Evolutionary conservation across 768 basidiomycete genomes (phyloP), one percentile per base, ranked within the genome.

Genomic region (Basidioascus undulatus): DNA sequence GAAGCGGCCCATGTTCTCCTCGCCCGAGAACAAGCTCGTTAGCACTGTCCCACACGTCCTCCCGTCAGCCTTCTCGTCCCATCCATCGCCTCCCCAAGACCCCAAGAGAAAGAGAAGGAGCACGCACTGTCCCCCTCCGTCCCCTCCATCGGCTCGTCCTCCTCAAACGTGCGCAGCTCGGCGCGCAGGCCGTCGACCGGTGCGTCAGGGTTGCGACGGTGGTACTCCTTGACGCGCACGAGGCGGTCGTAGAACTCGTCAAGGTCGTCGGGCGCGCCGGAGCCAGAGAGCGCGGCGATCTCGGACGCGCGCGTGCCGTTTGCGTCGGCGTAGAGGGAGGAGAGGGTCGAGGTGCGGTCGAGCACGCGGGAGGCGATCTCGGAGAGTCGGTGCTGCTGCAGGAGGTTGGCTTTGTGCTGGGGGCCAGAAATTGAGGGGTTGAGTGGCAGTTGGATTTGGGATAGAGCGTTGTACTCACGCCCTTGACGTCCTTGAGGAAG

Each of bases 11-110:
- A 87, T 82, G 7, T 69, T 69, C 56, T 98, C 92, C 63, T 96
- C 89, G 26, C 92, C 92, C 11, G 87, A 89, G 62, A 98, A 98
- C 50, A 89, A n/a, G n/a, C n/a, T n/a, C n/a, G n/a, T n/a, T n/a
- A n/a, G n/a, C n/a, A n/a, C n/a, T n/a, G n/a, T n/a, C n/a, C n/a
- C n/a, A n/a, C n/a, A n/a, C n/a, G n/a, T n/a, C n/a, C n/a, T n/a
- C n/a, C n/a, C n/a, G n/a, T n/a, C n/a, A n/a, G n/a, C n/a, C n/a
- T n/a, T n/a, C n/a, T n/a, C n/a, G n/a, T n/a, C n/a, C n/a, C n/a
- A n/a, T n/a, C n/a, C n/a, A n/a, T n/a, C n/a, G n/a, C n/a, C n/a
- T n/a, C n/a, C n/a, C n/a, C n/a, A n/a, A n/a, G n/a, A n/a, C n/a
- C n/a, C n/a, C n/a, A n/a, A n/a, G n/a, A 28, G 8, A 12, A 6